A percentile compares a stretch with the other conserved stretches of the same genome.
phyloP scores from a whole-genome alignment of 768 basidiomycete species.

The Suillus variegatus region DNA sequence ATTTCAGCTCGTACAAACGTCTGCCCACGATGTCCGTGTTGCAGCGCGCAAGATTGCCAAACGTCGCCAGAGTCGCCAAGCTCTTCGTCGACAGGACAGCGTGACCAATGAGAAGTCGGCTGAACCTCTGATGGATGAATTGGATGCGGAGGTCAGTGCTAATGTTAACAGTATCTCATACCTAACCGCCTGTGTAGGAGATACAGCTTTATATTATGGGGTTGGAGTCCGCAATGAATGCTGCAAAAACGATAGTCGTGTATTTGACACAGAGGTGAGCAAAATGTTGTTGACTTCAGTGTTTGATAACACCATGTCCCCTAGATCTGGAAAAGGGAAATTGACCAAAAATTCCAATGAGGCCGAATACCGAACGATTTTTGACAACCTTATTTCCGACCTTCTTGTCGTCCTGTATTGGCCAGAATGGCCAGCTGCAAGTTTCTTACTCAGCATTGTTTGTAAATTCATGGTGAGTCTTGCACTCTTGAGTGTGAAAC shows the following conservation, averaged over 20 bases:
- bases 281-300: not conserved
- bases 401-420: constrained; percentile 85
- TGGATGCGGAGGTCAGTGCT: constrained; percentile 57
- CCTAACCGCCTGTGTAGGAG: constrained; percentile 46
- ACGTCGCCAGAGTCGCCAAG: constrained; percentile 59
- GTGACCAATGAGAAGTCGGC: constrained; percentile 46
- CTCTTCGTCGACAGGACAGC: constrained; percentile 65
- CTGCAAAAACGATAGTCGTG: constrained; percentile 79
- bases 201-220: constrained; percentile 69
- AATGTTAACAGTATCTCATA: not conserved
- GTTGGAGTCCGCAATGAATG: constrained; percentile 80
- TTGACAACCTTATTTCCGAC: constrained; percentile 90
- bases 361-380: constrained; percentile 89
- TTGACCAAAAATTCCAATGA: constrained; percentile 90
- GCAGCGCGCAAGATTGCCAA: constrained; percentile 64
- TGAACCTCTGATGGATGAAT: constrained; percentile 64
- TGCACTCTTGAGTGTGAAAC: not conserved
- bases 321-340: constrained; percentile 83
- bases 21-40: constrained; percentile 83
- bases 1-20: constrained; percentile 95
- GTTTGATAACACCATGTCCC: constrained; percentile 19
- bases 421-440: constrained; percentile 98
- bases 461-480: constrained; percentile 80
- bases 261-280: constrained; percentile 69
- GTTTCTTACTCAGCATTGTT: constrained; percentile 75